Evolutionary conservation across 495 filamentous ascomycete genomes (phyloP), one percentile per base, ranked within the genome.

Genomic region (Trypethelium eluteriae): DNA sequence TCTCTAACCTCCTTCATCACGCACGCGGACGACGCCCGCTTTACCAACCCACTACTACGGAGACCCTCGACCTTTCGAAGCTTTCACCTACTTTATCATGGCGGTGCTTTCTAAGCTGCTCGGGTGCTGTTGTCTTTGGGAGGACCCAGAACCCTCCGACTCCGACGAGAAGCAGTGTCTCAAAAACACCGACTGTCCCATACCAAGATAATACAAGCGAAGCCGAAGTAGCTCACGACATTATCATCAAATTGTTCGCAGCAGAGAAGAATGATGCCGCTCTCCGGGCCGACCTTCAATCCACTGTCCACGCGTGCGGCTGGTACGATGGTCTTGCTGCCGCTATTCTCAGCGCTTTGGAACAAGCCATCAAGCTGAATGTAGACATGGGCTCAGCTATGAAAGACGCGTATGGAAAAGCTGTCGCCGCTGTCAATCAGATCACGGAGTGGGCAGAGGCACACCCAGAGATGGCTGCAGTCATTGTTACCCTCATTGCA

Each of bases 391-490:
- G 39, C 39, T 41, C 63, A 49, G 63, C 63, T 44, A 36, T 64
- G 41, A 64, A 49, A 36, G 12, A 32, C 44, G 63, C 63, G 41
- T 64, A 64, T 50, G 63, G 53, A 50, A 64, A 64, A 50, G 63
- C 63, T 35, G 16, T 39, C 32, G 38, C 63, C 12, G 63, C 39
- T 16, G 25, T 64, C 63, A 64, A 64, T 36, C 12, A 46, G 41
- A 50, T 64, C 39, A 36, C 18, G 38, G 63, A 64, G 39, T 64
- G 63, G 63, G 63, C 63, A 35, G 16, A 36, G 53, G 53, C n/a
- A 62, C 64, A 66, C 39, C 64, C 64, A 61, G n/a, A 66, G 53
- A 66, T 66, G 64, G 36, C 36, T 46, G 64, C 64, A 59, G 50
- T 66, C 35, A 1, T 61, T 50, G 34, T 67, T 34, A 61, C 65